These are phyloP conservation scores for Cystobasidium slooffiae DNA, from an alignment of 1,284 basidiomycete genomes.

Conservation along the genomic window DNA sequence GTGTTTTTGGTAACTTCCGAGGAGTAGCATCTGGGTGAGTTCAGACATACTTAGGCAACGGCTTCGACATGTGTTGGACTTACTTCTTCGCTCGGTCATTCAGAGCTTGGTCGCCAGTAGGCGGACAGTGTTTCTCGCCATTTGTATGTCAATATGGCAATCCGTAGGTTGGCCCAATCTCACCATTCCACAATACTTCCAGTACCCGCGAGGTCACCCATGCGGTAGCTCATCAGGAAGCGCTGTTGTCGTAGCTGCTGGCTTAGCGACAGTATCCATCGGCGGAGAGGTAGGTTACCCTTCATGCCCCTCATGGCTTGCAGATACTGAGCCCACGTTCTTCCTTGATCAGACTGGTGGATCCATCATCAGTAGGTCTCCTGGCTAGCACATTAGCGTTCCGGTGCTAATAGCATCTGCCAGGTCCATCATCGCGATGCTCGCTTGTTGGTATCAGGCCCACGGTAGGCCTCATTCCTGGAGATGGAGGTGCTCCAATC, in stretches of 20 bases:
- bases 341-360: constrained; percentile 17
- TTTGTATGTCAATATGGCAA: not conserved
- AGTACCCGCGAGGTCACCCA: constrained; percentile 67
- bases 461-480: constrained; percentile 49
- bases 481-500: constrained; percentile 51
- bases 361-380: constrained; percentile 16
- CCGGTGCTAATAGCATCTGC: not conserved
- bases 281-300: constrained; percentile 62
- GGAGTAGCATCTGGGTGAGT: constrained; percentile 64
- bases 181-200: constrained; percentile 58
- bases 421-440: not conserved
- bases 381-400: constrained; percentile 56
- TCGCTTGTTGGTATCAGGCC: constrained; percentile 51
- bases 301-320: not conserved
- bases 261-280: constrained; percentile 65
- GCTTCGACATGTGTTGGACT: constrained; percentile 24
- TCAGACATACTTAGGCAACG: no score
- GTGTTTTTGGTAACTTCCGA: constrained; percentile 55
- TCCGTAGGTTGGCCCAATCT: no score
- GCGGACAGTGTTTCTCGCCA: constrained; percentile 62
- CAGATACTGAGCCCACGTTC: not conserved
- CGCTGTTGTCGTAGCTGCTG: constrained; percentile 67
- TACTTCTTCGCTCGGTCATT: constrained; percentile 56
- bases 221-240: constrained; percentile 71
- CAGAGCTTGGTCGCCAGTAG: constrained; percentile 69